A percentile compares a stretch with the other conserved stretches of the same genome.
These are phyloP conservation scores for Starmerella potacharoeniae DNA, from an alignment of 805 yeast genomes.

Conservation along the genomic window DNA sequence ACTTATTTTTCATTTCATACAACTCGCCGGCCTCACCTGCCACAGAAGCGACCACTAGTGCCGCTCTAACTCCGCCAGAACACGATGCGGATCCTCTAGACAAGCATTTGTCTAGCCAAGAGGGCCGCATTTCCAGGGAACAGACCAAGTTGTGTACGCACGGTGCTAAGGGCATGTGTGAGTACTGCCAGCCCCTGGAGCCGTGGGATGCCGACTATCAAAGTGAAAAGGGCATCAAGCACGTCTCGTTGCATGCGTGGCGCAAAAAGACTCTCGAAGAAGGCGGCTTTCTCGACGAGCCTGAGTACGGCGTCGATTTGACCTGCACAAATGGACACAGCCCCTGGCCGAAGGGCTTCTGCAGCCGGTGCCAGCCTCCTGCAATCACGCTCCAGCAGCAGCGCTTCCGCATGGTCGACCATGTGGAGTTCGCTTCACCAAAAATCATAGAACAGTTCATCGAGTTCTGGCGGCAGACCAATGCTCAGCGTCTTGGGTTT, in stretches of 20 bases:
- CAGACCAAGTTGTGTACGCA: slow-evolving; percentile 64
- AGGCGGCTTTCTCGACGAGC: slow-evolving; percentile 50
- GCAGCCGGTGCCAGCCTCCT: slow-evolving; percentile 94
- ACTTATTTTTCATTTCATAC: slow-evolving; percentile 40
- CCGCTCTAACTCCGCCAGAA: background rate
- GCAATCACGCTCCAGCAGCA: slow-evolving; percentile 89
- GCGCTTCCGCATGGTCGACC: slow-evolving; percentile 90
- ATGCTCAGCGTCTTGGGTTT: slow-evolving; percentile 75
- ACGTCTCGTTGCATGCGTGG: slow-evolving; percentile 75
- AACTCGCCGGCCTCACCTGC: background rate
- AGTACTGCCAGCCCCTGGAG: slow-evolving; percentile 87
- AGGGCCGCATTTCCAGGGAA: slow-evolving; percentile 62
- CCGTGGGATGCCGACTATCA: slow-evolving; percentile 84
- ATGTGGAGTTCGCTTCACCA: slow-evolving; percentile 77
- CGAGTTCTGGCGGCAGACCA: slow-evolving; percentile 83
- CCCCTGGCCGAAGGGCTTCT: slow-evolving; percentile 91
- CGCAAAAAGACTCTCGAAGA: slow-evolving; percentile 58
- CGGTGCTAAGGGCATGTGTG: slow-evolving; percentile 94
- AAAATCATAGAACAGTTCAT: slow-evolving; percentile 69
- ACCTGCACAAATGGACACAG: slow-evolving; percentile 71
- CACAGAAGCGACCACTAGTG: background rate
- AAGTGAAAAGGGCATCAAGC: slow-evolving; percentile 68
- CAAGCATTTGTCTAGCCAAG: slow-evolving; percentile 46
- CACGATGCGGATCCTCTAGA: slow-evolving; percentile 33
- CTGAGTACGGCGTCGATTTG: slow-evolving; percentile 48